phyloP scores from a whole-genome alignment of 2,329 filamentous ascomycete species.

The Exophiala phaeomuriformis region DNA sequence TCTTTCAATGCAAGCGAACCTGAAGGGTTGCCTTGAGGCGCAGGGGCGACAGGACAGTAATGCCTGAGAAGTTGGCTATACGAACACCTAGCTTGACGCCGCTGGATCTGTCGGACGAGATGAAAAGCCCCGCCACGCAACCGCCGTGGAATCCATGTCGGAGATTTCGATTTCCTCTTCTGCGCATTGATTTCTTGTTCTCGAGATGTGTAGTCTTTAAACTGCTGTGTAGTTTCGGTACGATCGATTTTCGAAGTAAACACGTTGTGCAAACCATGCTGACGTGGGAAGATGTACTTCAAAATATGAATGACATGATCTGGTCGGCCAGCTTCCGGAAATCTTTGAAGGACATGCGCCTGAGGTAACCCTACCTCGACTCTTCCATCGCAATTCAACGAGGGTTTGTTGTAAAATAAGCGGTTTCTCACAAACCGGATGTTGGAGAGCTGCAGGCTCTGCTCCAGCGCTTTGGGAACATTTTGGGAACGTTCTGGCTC shows the following conservation, averaged over 20 bases:
- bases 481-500: not conserved
- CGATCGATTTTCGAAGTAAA: conserved; percentile 65
- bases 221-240: conserved; percentile 59
- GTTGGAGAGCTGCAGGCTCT: not conserved
- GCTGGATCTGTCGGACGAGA: conserved; percentile 62
- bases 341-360: conserved; percentile 77
- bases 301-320: conserved; percentile 62
- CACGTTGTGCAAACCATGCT: conserved; percentile 87
- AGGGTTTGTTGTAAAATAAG: conserved; percentile 76
- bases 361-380: conserved; percentile 70
- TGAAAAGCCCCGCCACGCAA: conserved; percentile 56
- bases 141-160: conserved; percentile 34
- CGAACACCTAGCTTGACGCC: conserved; percentile 64
- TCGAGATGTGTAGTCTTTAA: conserved; percentile 78
- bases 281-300: conserved; percentile 89
- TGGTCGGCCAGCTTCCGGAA: conserved; percentile 42
- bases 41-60: conserved; percentile 58
- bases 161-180: conserved; percentile 3
- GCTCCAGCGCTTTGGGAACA: not conserved
- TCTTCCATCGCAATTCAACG: conserved; percentile 58
- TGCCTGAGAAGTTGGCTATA: conserved; percentile 71
- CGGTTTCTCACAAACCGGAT: conserved; percentile 63
- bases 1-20: conserved; percentile 32
- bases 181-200: conserved; percentile 64
- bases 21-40: not conserved